Conservation (phyloP, 2,329 filamentous ascomycete genomes). For the Epichloe glyceriae region DNA sequence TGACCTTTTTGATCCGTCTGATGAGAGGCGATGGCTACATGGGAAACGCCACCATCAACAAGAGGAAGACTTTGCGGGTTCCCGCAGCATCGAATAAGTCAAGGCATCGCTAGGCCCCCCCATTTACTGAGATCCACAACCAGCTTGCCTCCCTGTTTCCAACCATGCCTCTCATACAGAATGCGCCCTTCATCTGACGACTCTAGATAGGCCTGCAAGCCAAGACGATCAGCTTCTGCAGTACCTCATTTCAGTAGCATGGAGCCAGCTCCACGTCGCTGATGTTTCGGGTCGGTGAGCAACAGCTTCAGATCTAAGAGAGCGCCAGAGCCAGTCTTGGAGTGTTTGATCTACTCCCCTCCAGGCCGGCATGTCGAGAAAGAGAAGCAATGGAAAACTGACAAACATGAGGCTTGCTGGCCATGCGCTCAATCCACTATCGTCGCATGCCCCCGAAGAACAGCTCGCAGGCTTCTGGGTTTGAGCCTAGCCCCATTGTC, state of each 20-base stretch:
- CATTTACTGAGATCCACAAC: slow-evolving; percentile 17
- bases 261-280: slow-evolving; percentile 21
- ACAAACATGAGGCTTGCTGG: slow-evolving; percentile 23
- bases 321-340: too few relatives aligned
- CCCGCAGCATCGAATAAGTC: slow-evolving; percentile 15
- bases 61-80: neutral
- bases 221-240: slow-evolving; percentile 23
- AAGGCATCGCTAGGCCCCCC: slow-evolving; percentile 13
- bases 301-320: slow-evolving; percentile 23
- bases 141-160: slow-evolving; percentile 16
- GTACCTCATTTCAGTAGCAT: slow-evolving; percentile 22
- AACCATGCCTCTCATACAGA: slow-evolving; percentile 24
- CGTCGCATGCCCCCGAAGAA: slow-evolving; percentile 19
- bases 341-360: too few relatives aligned
- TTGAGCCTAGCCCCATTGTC: slow-evolving; percentile 16
- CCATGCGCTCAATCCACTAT: slow-evolving; percentile 18
- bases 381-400: slow-evolving; percentile 9
- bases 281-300: slow-evolving; percentile 24
- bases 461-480: slow-evolving; percentile 20
- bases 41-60: neutral
- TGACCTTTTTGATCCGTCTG: neutral
- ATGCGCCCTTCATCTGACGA: slow-evolving; percentile 18
- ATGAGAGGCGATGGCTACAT: neutral
- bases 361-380: too few relatives aligned
- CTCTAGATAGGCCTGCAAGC: slow-evolving; percentile 24